phyloP scores from a whole-genome alignment of 2,329 filamentous ascomycete genomes.

The Malbranchea zuffiana region DNA sequence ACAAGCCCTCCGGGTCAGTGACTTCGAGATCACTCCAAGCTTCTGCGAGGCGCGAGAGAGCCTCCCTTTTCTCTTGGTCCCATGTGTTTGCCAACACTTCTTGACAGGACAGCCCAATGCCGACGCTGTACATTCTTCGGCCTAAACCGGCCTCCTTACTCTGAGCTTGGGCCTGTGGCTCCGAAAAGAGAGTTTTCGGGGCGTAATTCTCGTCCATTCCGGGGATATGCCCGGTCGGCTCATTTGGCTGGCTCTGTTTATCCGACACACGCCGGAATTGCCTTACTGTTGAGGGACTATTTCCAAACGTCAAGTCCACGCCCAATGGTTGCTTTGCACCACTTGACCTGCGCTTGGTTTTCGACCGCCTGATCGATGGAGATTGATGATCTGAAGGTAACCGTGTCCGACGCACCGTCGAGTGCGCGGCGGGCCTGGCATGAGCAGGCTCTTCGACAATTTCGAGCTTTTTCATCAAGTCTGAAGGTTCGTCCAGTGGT shows the following conservation, averaged over 20 bases:
- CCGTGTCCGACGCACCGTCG: slow-evolving; percentile 42
- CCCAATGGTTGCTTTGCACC: slow-evolving; percentile 67
- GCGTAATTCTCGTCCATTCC: slow-evolving; percentile 32
- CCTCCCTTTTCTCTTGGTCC: slow-evolving; percentile 63
- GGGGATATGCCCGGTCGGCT: slow-evolving; percentile 19
- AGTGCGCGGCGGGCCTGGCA: slow-evolving; percentile 46
- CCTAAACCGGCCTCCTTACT: slow-evolving; percentile 78
- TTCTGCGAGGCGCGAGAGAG: slow-evolving; percentile 69
- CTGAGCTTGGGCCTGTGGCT: slow-evolving; percentile 17
- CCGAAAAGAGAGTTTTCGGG: slow-evolving; percentile 26
- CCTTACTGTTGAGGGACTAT: slow-evolving; percentile 80
- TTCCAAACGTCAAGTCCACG: slow-evolving; percentile 85
- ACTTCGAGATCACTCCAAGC: slow-evolving; percentile 77
- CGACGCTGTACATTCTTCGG: slow-evolving; percentile 67
- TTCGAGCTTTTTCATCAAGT: slow-evolving; percentile 31
- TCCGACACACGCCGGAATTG: slow-evolving; percentile 85
- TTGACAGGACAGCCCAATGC: slow-evolving; percentile 70
- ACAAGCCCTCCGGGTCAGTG: slow-evolving; percentile 80
- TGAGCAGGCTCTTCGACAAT: slow-evolving; percentile 36
- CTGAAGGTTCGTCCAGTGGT: slow-evolving; percentile 28
- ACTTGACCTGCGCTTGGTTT: slow-evolving; percentile 35
- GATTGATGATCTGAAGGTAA: slow-evolving; percentile 40
- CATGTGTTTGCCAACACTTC: slow-evolving; percentile 75
- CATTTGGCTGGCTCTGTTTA: slow-evolving; percentile 34
- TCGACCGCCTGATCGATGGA: slow-evolving; percentile 31